These are phyloP conservation scores for Pholiota microspora DNA, from an alignment of 768 basidiomycete genomes.

Conservation along the genomic window DNA sequence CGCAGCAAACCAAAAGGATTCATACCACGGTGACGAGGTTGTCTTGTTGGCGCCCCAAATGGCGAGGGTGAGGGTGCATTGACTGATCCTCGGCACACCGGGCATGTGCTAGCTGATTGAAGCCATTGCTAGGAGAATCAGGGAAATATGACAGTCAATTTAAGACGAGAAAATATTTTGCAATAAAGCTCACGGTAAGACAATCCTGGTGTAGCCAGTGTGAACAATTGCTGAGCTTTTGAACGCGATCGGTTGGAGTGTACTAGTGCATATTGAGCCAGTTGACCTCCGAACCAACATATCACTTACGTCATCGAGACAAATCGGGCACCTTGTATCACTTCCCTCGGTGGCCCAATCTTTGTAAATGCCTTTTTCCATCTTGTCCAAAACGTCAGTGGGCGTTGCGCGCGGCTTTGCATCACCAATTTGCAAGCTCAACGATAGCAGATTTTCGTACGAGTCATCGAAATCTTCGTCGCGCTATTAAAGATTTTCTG, in stretches of 20 bases:
- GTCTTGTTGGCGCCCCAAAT: background rate
- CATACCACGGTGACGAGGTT: slow-evolving; percentile 4
- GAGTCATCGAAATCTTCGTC: slow-evolving; percentile 78
- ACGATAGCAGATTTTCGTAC: slow-evolving; percentile 64
- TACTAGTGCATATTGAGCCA: slow-evolving; percentile 45
- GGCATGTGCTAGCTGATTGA: slow-evolving; percentile 71
- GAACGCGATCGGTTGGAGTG: slow-evolving; percentile 52
- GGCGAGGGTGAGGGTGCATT: background rate
- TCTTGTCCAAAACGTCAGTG: slow-evolving; percentile 51
- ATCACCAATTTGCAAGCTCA: slow-evolving; percentile 65
- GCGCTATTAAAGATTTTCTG: slow-evolving; percentile 36
- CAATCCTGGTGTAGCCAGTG: slow-evolving; percentile 84
- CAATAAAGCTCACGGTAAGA: slow-evolving; percentile 52
- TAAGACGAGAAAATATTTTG: background rate
- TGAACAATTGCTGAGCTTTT: slow-evolving; percentile 66
- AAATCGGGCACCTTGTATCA: slow-evolving; percentile 80
- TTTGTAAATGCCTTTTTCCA: slow-evolving; percentile 62
- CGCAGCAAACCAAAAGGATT: background rate
- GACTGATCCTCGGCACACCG: slow-evolving; percentile 73
- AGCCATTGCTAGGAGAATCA: slow-evolving; percentile 68
- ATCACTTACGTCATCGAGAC: slow-evolving; percentile 73
- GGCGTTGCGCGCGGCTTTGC: slow-evolving; percentile 65
- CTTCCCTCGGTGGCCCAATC: slow-evolving; percentile 68
- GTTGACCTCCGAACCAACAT: slow-evolving; percentile 6
- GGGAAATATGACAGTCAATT: background rate